Percentiles rank a stretch among this genome's conserved stretches.
phyloP scores from a whole-genome alignment of 2,329 filamentous ascomycete genomes.

The Trichoderma polysporum region DNA sequence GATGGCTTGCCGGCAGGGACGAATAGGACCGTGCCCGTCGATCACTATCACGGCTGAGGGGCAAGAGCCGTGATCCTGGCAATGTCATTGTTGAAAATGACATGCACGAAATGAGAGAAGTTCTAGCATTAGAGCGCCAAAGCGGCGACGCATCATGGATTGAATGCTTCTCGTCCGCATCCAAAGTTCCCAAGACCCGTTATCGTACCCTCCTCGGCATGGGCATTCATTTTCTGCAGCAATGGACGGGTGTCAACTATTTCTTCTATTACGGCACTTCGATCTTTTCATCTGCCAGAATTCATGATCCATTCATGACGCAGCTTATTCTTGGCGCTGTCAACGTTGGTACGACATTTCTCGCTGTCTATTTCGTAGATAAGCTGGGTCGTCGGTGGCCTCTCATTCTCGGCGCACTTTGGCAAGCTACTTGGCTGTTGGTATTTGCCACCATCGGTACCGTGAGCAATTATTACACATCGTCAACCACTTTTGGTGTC shows the following conservation, averaged over 20 bases:
- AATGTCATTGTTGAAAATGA: conserved; percentile 51
- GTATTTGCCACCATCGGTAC: conserved; percentile 62
- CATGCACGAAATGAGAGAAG: conserved; percentile 50
- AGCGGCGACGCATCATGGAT: conserved; percentile 52
- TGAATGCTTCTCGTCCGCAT: conserved; percentile 61
- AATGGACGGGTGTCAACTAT: conserved; percentile 63
- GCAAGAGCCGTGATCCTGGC: conserved; percentile 47
- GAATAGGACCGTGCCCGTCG: conserved; percentile 49
- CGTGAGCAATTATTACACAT: conserved; percentile 36
- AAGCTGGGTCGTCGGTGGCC: conserved; percentile 67
- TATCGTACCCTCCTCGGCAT: conserved; percentile 67
- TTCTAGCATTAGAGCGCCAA: conserved; percentile 45
- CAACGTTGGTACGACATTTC: conserved; percentile 67
- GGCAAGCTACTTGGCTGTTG: conserved; percentile 65
- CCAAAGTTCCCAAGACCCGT: conserved; percentile 53
- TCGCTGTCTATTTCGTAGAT: conserved; percentile 67
- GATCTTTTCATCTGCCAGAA: conserved; percentile 66
- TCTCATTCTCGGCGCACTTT: conserved; percentile 63
- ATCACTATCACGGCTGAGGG: conserved; percentile 54
- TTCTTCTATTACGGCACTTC: conserved; percentile 67
- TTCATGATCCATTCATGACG: conserved; percentile 64
- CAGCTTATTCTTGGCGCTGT: conserved; percentile 68
- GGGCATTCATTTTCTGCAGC: conserved; percentile 64
- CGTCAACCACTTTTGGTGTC: conserved; percentile 50
- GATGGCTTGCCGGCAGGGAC: conserved; percentile 52